Conservation (phyloP, 495 filamentous ascomycete species). For the Bombardia bombarda region DNA sequence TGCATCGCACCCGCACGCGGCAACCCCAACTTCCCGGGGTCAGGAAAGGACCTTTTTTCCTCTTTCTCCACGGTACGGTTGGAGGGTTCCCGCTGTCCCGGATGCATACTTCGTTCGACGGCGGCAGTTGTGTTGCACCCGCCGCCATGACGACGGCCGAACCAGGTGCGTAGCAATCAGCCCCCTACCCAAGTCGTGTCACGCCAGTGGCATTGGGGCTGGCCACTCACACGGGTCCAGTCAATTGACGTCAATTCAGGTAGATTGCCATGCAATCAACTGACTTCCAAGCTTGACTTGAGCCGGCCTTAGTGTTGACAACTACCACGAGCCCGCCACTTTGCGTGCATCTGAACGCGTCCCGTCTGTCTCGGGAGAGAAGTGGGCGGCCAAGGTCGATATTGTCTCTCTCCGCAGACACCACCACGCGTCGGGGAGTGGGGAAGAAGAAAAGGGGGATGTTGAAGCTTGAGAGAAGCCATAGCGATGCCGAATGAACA, state of each 20-base stretch:
- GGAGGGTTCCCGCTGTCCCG: constrained; percentile 14
- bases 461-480: too few species aligned
- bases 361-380: too few species aligned
- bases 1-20: not conserved
- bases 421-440: too few species aligned
- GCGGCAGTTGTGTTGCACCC: constrained; percentile 27
- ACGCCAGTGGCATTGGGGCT: constrained; percentile 9
- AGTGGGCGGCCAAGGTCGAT: too few species aligned
- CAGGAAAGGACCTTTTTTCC: constrained; percentile 8
- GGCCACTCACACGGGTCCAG: constrained; percentile 10
- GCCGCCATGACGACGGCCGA: constrained; percentile 13
- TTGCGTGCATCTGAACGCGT: too few species aligned
- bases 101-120: constrained; percentile 8
- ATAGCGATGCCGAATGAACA: too few species aligned
- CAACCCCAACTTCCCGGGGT: constrained; percentile 9
- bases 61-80: constrained; percentile 17
- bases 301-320: constrained; percentile 11
- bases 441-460: too few species aligned
- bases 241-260: constrained; percentile 30
- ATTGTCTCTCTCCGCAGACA: too few species aligned
- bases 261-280: constrained; percentile 27
- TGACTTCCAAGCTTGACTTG: constrained; percentile 18
- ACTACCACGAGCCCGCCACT: not conserved
- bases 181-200: constrained; percentile 8
- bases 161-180: constrained; percentile 17